A percentile compares a stretch with the other conserved stretches of the same genome.
Evolutionary conservation across 2,329 filamentous ascomycete genomes (phyloP).

Genomic region (Ceratocystis diversiconidia): DNA sequence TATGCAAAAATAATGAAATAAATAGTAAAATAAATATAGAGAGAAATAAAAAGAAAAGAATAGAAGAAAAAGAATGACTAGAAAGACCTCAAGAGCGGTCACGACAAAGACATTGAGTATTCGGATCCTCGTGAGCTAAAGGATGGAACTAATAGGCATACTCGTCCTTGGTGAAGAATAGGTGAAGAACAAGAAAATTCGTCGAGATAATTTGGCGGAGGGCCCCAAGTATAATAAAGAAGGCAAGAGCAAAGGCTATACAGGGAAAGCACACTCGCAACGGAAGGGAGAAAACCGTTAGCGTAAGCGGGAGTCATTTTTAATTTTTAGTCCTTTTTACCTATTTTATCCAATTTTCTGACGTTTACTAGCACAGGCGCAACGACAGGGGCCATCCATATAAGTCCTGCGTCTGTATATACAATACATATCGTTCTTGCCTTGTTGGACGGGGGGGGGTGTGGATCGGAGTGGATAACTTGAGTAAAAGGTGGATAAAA

Average conservation of each 20-base stretch:
- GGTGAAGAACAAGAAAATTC: neutral
- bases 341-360: neutral
- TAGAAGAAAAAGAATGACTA: neutral
- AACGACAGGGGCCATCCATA: neutral
- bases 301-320: constrained; percentile 1
- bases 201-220: neutral
- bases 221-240: neutral
- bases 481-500: neutral
- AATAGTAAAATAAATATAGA: neutral
- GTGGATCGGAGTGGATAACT: too few relatives aligned
- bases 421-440: too few relatives aligned
- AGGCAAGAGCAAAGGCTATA: neutral
- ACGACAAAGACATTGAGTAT: constrained; percentile 6
- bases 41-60: neutral
- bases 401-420: neutral
- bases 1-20: neutral
- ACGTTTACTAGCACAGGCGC: neutral
- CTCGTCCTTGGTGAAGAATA: constrained; percentile 4
- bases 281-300: neutral
- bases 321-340: neutral
- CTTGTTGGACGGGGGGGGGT: too few relatives aligned
- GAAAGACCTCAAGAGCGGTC: neutral
- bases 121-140: constrained; percentile 1
- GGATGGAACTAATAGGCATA: neutral
- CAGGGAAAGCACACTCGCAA: neutral